phyloP scores from a whole-genome alignment of 345 rosid genomes.

The Bruguiera sexangula region DNA sequence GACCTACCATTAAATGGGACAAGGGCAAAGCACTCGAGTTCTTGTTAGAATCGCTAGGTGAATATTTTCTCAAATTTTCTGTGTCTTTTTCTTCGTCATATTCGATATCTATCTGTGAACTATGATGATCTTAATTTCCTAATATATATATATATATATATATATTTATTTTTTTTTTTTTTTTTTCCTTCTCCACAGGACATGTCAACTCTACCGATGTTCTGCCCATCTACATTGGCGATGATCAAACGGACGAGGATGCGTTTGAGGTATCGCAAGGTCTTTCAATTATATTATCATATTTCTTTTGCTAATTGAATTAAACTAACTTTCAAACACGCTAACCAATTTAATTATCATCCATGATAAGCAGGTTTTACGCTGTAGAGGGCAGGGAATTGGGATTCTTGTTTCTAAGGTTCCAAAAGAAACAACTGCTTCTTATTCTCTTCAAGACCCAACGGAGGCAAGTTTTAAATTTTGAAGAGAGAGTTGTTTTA shows the following conservation, averaged over 20 bases:
- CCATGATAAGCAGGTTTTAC: slow-evolving; percentile 48
- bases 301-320: neutral
- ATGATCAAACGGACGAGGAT: slow-evolving; percentile 91
- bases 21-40: slow-evolving; percentile 96
- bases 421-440: slow-evolving; percentile 87
- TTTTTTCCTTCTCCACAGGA: slow-evolving; percentile 32
- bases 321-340: too few species aligned
- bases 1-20: slow-evolving; percentile 90
- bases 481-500: slow-evolving; percentile 38
- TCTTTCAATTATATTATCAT: neutral
- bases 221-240: slow-evolving; percentile 83
- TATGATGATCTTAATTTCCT: neutral
- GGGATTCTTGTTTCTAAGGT: slow-evolving; percentile 86
- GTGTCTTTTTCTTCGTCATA: too few species aligned
- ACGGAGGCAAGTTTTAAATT: slow-evolving; percentile 46
- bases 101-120: too few species aligned
- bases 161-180: neutral
- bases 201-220: slow-evolving; percentile 57
- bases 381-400: slow-evolving; percentile 69
- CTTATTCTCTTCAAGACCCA: slow-evolving; percentile 88
- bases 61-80: slow-evolving; percentile 14
- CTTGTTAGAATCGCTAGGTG: slow-evolving; percentile 81
- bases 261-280: slow-evolving; percentile 65
- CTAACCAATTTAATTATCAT: neutral
- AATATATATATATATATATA: neutral